Evolutionary conservation across 257 asterid species (phyloP), one percentile per base, ranked within the genome.

Genomic region (Pogostemon cablin): DNA sequence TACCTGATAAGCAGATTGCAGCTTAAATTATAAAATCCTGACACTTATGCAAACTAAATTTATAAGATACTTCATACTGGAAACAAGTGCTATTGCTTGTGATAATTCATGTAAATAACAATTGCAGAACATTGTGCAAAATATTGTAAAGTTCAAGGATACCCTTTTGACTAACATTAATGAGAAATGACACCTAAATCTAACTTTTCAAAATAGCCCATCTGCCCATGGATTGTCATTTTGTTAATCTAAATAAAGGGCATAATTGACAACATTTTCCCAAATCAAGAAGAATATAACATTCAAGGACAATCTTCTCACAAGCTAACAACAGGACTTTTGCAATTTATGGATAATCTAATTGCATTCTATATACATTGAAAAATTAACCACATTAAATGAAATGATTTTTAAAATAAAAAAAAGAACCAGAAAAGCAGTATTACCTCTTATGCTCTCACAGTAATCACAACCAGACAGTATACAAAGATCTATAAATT

Each of bases 391-490:
- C 67, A 47, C 1, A 62, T 12, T 40, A 20, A 43, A 25, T 25
- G 32, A 25, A 25, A 25, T 25, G 32, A 25, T 25, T 25, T 25
- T 25, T 25, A 15, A 67, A 11, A 10, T 4, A 25, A n/a, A 43
- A 50, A 59, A 60, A 41, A 66, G 46, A 43, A 59, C 42, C 55
- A 9, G 47, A 44, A 40, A 68, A 34, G 72, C 47, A 74, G 39
- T 12, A 55, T 72, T 82, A 93, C 99, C 99, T 84, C 84, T 84
- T 62, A 93, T 93, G 84, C 90, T 89, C 75, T 93, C 98, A 71
- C 99, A 93, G 58, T 93, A 93, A 86, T 93, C 99, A 78, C 98
- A 91, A 38, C 99, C 98, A 75, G 92, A 87, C 38, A 95, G 95
- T 75, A 95, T 91, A 83, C 99, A 91, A 72, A 95, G 87, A 83